Percentiles rank a stretch among this genome's conserved stretches.
Conservation (phyloP, 2,329 filamentous ascomycete species). For the Macrophomina pseudophaseolina region DNA sequence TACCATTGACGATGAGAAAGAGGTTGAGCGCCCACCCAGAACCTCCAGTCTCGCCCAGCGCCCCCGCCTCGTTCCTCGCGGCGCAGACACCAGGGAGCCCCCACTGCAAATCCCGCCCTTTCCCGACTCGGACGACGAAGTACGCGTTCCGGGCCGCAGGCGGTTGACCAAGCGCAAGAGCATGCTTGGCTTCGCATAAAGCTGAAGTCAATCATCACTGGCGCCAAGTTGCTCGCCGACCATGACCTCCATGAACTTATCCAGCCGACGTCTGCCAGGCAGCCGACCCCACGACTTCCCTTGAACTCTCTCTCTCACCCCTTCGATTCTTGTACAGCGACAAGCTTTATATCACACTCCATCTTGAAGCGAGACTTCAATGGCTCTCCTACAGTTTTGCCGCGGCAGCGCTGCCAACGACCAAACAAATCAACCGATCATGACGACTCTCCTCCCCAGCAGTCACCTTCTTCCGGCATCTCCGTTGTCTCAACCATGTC, state of each 20-base stretch:
- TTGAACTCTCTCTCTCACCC: neutral
- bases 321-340: conserved; percentile 22
- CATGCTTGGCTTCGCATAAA: conserved; percentile 37
- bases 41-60: conserved; percentile 28
- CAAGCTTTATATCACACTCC: conserved; percentile 3
- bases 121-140: conserved; percentile 31
- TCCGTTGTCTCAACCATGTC: neutral
- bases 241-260: neutral
- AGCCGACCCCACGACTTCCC: conserved; percentile 7
- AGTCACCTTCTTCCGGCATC: conserved; percentile 13
- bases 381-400: conserved; percentile 6
- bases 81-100: conserved; percentile 43
- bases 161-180: conserved; percentile 44
- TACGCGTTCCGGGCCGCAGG: conserved; percentile 29
- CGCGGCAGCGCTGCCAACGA: conserved; percentile 13
- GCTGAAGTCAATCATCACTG: neutral
- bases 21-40: conserved; percentile 2
- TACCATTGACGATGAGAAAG: conserved; percentile 3
- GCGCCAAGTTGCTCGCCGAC: conserved; percentile 1
- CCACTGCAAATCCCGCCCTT: conserved; percentile 41
- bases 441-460: conserved; percentile 23
- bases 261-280: neutral
- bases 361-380: conserved; percentile 22
- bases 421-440: neutral
- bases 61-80: conserved; percentile 39